Evolutionary conservation across 2,329 filamentous ascomycete genomes (phyloP).

Genomic region (Pyrenophora graminea): DNA sequence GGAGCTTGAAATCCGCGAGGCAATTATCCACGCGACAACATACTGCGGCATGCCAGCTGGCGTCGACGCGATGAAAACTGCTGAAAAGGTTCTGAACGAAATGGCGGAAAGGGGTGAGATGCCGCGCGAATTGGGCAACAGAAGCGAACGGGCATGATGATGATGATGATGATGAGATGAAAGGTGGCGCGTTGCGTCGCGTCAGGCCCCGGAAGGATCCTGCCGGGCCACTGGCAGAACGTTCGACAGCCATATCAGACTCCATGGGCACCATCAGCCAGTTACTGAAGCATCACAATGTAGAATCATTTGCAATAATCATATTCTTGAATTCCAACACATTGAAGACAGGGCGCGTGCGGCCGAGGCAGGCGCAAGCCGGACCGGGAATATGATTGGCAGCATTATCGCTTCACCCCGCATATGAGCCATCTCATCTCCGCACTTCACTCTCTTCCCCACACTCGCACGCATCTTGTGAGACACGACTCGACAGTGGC

Average conservation of each 20-base stretch:
- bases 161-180: no score
- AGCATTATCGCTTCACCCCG: slow-evolving; percentile 21
- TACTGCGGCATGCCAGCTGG: slow-evolving; percentile 61
- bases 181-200: slow-evolving; percentile 2
- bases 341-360: neutral
- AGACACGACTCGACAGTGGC: slow-evolving; percentile 11
- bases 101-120: slow-evolving; percentile 54
- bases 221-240: neutral
- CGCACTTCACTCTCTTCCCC: slow-evolving; percentile 25
- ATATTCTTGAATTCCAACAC: neutral
- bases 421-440: slow-evolving; percentile 18
- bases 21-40: slow-evolving; percentile 55
- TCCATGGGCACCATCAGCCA: neutral
- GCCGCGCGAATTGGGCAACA: slow-evolving; percentile 38
- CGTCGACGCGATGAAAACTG: slow-evolving; percentile 59
- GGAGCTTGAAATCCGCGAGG: slow-evolving; percentile 66
- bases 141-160: slow-evolving; percentile 35
- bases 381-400: slow-evolving; percentile 7
- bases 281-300: neutral
- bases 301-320: neutral
- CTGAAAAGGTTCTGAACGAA: slow-evolving; percentile 57
- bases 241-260: neutral
- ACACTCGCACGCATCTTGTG: slow-evolving; percentile 19
- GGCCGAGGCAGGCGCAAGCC: neutral
- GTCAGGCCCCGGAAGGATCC: neutral